Percentiles rank a stretch among this genome's conserved stretches.
These are phyloP conservation scores for Euphorbia schlechtendalii DNA, from an alignment of 441 rosid species.

Conservation along the genomic window DNA sequence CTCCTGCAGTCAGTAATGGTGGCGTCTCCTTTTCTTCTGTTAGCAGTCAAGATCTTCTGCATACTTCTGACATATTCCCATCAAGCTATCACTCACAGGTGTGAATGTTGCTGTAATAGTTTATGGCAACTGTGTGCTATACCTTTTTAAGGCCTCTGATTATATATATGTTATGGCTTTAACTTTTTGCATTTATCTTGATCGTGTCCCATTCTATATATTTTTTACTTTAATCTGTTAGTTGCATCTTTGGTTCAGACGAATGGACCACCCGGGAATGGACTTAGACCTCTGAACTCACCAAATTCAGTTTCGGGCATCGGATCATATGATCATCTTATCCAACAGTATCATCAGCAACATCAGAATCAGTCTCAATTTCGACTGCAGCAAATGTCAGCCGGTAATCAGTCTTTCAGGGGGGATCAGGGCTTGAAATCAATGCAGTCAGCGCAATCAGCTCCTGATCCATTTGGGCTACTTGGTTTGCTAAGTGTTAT, in stretches of 20 bases:
- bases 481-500: slow-evolving; percentile 79
- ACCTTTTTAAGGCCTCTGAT: slow-evolving; percentile 11
- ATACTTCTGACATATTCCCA: slow-evolving; percentile 79
- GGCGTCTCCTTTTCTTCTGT: slow-evolving; percentile 61
- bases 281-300: slow-evolving; percentile 78
- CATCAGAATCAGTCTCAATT: slow-evolving; percentile 78
- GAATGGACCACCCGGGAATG: slow-evolving; percentile 78
- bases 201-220: too few relatives aligned
- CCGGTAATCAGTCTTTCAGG: slow-evolving; percentile 71
- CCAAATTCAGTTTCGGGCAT: slow-evolving; percentile 55
- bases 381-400: slow-evolving; percentile 76
- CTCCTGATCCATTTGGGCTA: slow-evolving; percentile 82
- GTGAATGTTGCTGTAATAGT: slow-evolving; percentile 21
- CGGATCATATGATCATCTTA: slow-evolving; percentile 68
- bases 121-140: slow-evolving; percentile 5
- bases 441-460: slow-evolving; percentile 60
- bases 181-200: too few relatives aligned
- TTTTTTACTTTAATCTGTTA: too few relatives aligned
- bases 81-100: slow-evolving; percentile 88
- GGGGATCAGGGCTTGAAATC: slow-evolving; percentile 85
- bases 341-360: slow-evolving; percentile 74
- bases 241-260: too few relatives aligned
- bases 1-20: slow-evolving; percentile 59
- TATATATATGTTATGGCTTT: not conserved
- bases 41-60: slow-evolving; percentile 72